Evolutionary conservation across 1,139 yeast genomes (phyloP), one percentile per base, ranked within the genome.

Genomic region (Candida sojae): DNA sequence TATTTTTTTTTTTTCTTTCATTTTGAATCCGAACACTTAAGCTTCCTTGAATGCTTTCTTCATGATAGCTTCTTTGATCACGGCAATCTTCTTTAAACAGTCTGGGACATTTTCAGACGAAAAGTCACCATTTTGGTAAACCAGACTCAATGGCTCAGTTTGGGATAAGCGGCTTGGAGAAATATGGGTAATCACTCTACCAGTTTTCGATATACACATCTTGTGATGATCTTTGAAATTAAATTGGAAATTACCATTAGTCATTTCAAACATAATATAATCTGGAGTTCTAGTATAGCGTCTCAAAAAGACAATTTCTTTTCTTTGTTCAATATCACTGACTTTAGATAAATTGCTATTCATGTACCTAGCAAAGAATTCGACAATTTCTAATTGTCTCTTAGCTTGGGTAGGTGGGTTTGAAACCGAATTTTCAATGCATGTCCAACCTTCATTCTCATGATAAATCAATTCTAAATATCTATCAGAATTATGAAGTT

Each of bases 191-290:
- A 92, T 78, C 42, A 84, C 83, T 55, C 80, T 77, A 17, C 96
- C 97, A 48, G 82, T 75, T 57, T 85, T 85, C 42, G 93, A 86
- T 39, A 92, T 67, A 54, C 96, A 85, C 50, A 92, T 72, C 69
- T 93, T 93, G 68, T 88, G 92, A 63, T 93, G 99, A 69, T 93
- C 99, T 62, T 88, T 88, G 69, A 93, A 93, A 68, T 93, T 93
- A 71, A 91, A 91, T 67, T 93, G 99, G 68, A 88, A 83, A 43
- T 90, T 86, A 21, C 97, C 97, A 63, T 91, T 90, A 62, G 96
- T 89, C 74, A 93, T 73, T 66, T 90, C 96, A 71, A 95, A 93
- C 96, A 92, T 88, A 49, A 91, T 90, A 65, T 81, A 89, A 52
- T 84, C 85, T 47, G 84, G 79, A 49, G 86, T 84, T 66, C 97